phyloP scores from a whole-genome alignment of 768 basidiomycete genomes.

The Infundibulicybe gibba region DNA sequence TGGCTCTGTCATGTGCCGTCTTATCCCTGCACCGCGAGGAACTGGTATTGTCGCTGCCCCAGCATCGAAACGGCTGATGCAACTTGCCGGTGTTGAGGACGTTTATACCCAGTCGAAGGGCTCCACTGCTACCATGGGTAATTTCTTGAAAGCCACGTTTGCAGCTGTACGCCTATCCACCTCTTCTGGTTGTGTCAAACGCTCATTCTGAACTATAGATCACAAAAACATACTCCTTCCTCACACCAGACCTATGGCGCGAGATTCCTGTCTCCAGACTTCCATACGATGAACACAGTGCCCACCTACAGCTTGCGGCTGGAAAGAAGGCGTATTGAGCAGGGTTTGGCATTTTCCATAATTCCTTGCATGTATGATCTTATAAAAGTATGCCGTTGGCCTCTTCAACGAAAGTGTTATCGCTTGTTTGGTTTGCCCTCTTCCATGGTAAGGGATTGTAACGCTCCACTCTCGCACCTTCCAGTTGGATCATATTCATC shows the following conservation, averaged over 20 bases:
- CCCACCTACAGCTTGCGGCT: slow-evolving; percentile 80
- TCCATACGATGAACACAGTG: slow-evolving; percentile 95
- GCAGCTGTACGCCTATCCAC: slow-evolving; percentile 60
- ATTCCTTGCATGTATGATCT: too few relatives aligned
- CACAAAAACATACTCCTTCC: slow-evolving; percentile 97
- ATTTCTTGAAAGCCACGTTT: slow-evolving; percentile 98
- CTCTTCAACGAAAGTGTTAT: too few relatives aligned
- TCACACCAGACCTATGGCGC: slow-evolving; percentile 97
- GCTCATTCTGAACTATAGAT: slow-evolving; percentile 46
- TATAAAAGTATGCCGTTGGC: too few relatives aligned
- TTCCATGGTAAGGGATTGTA: too few relatives aligned
- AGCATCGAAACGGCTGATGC: slow-evolving; percentile 92
- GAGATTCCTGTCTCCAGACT: slow-evolving; percentile 87
- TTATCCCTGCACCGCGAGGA: slow-evolving; percentile 97
- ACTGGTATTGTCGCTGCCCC: slow-evolving; percentile 99
- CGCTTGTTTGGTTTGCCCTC: too few relatives aligned
- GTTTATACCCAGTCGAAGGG: slow-evolving; percentile 98
- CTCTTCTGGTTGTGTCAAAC: neutral
- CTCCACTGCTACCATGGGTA: slow-evolving; percentile 97
- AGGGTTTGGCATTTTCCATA: too few relatives aligned
- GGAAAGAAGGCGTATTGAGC: slow-evolving; percentile 75
- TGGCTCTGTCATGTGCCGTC: slow-evolving; percentile 98
- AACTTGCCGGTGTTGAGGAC: slow-evolving; percentile 97
- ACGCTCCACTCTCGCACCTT: too few relatives aligned
- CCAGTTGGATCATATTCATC: too few relatives aligned